Base-by-base conservation (phyloP, 805 yeast genomes). In the Yamadazyma tumulicola region DNA sequence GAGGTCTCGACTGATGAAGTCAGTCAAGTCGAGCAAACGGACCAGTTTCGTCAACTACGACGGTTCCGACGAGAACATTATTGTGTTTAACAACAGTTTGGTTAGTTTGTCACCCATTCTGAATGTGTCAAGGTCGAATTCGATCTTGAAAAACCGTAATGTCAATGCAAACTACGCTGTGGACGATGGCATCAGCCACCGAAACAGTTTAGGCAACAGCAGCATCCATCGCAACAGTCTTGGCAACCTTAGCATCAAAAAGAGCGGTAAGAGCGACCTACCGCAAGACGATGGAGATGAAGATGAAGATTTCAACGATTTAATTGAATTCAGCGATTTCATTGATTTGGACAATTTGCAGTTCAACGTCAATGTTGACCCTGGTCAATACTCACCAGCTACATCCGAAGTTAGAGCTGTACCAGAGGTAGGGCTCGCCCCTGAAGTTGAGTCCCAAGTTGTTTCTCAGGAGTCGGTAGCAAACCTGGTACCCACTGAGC, bases 1-100 rank as follows among this genome's bases (percentile, higher is more conserved):
- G 54, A 68, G 89, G 40, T 74, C 83, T 6, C 51, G 77, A 32
- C 73, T 79, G 4, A 64, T 74, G 63, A 70, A 74, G 49, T 79
- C 87, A 0, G 54, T 70, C n/a, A 61, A 48, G 35, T 58, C 67
- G 11, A 55, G 47, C 29, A 63, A 45, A 47, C 42, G 72, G 15
- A 63, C 55, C 36, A 61, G 69, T 17, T 67, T 55, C 42, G 56
- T 59, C 13, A 65, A 66, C 36, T 67, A 64, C 41, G 47, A 59
- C 29, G 71, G 71, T 5, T 56, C 61, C 10, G 68, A 67, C 35
- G 72, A 65, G 9, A 63, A 67, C 40, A 52, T 66, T 20, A 50
- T 67, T 22, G 55, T 62, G 4, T 48, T 39, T 27, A 45, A 31
- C 15, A 43, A 48, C 27, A 29, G 18, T 14, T 16, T 23, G 11